Evolutionary conservation across 345 rosid genomes (phyloP).

Genomic region (Psidium friedrichsthalianum): DNA sequence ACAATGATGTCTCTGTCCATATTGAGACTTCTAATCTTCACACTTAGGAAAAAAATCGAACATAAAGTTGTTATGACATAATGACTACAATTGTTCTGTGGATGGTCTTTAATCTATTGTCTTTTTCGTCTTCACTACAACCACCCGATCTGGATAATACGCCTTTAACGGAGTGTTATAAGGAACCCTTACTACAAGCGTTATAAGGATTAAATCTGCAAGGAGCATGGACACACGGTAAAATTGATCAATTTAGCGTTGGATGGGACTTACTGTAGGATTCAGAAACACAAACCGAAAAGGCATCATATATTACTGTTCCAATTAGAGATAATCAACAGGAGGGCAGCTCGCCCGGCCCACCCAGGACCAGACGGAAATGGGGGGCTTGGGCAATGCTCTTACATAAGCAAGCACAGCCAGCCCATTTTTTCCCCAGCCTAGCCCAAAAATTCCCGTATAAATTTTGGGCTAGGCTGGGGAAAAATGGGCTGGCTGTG

Average conservation of each 20-base stretch:
- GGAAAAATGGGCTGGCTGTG: not conserved
- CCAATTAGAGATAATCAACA: no score
- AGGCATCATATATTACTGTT: no score
- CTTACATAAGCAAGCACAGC: not conserved
- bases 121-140: not conserved
- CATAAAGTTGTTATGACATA: not conserved
- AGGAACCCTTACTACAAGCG: not conserved
- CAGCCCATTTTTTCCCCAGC: not conserved
- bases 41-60: not conserved
- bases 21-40: not conserved
- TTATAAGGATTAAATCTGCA: not conserved
- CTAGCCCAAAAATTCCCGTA: not conserved
- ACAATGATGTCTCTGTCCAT: not conserved
- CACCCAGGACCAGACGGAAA: no score
- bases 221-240: not conserved
- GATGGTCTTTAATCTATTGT: not conserved
- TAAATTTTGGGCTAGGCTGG: not conserved
- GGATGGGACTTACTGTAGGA: not conserved
- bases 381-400: not conserved
- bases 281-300: no score
- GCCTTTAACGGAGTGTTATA: not conserved
- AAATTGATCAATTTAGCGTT: not conserved
- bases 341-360: no score
- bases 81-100: not conserved
- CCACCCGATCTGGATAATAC: not conserved